Base-by-base conservation (phyloP, 2,329 filamentous ascomycete genomes). In the Penicillium occitanis region DNA sequence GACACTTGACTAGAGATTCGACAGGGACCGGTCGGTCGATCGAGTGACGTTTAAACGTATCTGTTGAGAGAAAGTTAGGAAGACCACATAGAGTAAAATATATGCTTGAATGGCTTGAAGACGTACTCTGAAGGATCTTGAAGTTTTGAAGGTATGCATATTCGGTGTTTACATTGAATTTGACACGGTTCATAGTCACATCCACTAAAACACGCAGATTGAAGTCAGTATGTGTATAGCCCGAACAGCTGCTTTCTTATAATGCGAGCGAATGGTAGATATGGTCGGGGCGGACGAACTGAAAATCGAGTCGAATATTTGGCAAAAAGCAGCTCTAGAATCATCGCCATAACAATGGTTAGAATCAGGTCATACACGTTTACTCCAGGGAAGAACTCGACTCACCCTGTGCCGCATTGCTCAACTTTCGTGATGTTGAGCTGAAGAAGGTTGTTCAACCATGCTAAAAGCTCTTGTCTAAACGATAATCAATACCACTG, bases 81-180 rank as follows among this genome's bases (percentile, higher is more conserved):
- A 25, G 19, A 62, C 4, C 8, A 5, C 25, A 17, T 61, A 2
- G 17, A 25, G 33, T 19, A 25, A 8, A 40, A 7, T 28, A 30
- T 4, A 33, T 14, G 22, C 25, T 25, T 2, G 22, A 17, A 14
- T 59, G 33, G 22, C 22, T 17, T n/a, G 6, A 44, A n/a, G 13
- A 72, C 91, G 76, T 84, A 97, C 93, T 96, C 82, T 97, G 94
- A 71, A 99, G 85, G 73, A 98, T 85, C 81, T 99, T 99, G 86
- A 97, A 99, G 80, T 99, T 99, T 82, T 97, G 92, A 68, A 98
- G 88, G 80, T 99, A 99, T 71, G 92, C 91, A 80, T 97, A 98
- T 85, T 99, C 95, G 72, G 90, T 90, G 81, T 93, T 97, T 75
- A 94, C 94, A 78, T 97, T 97, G 86, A 99, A 99, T 83, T 97